phyloP scores from a whole-genome alignment of 176 grass and related monocot species.

The Aegilops sharonensis region DNA sequence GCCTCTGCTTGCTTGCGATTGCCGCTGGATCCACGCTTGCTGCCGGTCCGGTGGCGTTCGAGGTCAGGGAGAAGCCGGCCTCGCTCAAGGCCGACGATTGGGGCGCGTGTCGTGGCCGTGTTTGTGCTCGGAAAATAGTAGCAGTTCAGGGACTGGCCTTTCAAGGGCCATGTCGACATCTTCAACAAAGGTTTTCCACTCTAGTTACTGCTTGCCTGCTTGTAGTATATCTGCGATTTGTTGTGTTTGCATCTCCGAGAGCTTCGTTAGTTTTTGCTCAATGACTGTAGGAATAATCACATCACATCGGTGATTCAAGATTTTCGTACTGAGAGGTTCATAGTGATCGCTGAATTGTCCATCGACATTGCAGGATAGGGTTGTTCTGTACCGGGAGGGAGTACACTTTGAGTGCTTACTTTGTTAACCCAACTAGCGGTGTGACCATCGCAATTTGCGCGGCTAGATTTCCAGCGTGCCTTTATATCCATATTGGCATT shows the following conservation, averaged over 20 bases:
- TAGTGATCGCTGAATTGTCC: too few relatives aligned
- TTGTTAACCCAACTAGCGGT: too few relatives aligned
- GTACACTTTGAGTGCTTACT: too few relatives aligned
- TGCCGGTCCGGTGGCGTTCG: slow-evolving; percentile 45
- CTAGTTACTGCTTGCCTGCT: not conserved
- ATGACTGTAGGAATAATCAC: not conserved
- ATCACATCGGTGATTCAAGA: not conserved
- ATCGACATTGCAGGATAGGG: too few relatives aligned
- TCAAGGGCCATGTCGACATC: slow-evolving; percentile 93
- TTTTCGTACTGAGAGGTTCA: not conserved
- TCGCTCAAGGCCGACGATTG: slow-evolving; percentile 40
- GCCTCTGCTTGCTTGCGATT: too few relatives aligned
- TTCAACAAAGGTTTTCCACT: slow-evolving; percentile 73
- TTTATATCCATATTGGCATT: too few relatives aligned
- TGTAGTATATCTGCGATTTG: not conserved
- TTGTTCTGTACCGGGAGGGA: too few relatives aligned
- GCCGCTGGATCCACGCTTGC: too few relatives aligned
- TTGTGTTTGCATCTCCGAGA: not conserved
- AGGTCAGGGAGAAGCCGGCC: slow-evolving; percentile 85
- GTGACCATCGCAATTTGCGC: too few relatives aligned
- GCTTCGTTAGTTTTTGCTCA: not conserved
- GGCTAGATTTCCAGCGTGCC: too few relatives aligned
- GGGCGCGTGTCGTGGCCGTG: too few relatives aligned
- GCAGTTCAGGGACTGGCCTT: not conserved
- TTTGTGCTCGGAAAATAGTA: too few relatives aligned